phyloP scores from a whole-genome alignment of 1,284 basidiomycete genomes.

The Leccinum brunneo-olivaceum region DNA sequence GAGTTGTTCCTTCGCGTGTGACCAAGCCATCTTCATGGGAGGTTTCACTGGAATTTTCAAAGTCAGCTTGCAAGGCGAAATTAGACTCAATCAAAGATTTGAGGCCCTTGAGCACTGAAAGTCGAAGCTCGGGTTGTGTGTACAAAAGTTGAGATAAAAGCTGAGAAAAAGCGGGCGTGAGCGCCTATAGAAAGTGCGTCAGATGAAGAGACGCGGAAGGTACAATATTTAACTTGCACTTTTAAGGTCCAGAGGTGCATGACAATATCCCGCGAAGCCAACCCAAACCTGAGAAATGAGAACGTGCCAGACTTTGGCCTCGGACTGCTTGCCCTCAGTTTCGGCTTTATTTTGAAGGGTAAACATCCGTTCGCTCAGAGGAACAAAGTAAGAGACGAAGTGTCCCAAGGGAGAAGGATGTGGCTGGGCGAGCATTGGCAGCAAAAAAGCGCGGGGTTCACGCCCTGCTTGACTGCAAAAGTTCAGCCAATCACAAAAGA shows the following conservation, averaged over 20 bases:
- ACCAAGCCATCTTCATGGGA: constrained; percentile 26
- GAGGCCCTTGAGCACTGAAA: constrained; percentile 77
- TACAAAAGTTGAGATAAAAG: constrained; percentile 91
- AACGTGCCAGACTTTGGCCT: constrained; percentile 93
- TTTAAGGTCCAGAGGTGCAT: constrained; percentile 51
- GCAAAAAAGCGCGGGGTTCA: constrained; percentile 83
- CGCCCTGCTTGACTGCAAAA: constrained; percentile 47
- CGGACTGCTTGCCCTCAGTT: constrained; percentile 62
- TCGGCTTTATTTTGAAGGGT: constrained; percentile 76
- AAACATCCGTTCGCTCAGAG: constrained; percentile 91
- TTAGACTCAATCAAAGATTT: constrained; percentile 78
- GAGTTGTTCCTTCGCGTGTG: constrained; percentile 49
- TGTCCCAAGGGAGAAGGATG: constrained; percentile 79
- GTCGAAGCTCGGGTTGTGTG: constrained; percentile 78
- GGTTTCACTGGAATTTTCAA: constrained; percentile 28
- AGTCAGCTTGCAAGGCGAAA: constrained; percentile 34
- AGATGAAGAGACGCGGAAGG: constrained; percentile 2
- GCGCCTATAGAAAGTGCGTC: constrained; percentile 39
- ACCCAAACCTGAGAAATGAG: constrained; percentile 91
- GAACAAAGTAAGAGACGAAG: constrained; percentile 88
- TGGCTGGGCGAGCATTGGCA: constrained; percentile 82
- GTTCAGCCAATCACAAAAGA: constrained; percentile 5
- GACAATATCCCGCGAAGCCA: constrained; percentile 83
- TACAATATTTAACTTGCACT: constrained; percentile 10
- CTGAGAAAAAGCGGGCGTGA: constrained; percentile 73